Base-by-base conservation (phyloP, 495 filamentous ascomycete genomes). In the Tuber aestivum region DNA sequence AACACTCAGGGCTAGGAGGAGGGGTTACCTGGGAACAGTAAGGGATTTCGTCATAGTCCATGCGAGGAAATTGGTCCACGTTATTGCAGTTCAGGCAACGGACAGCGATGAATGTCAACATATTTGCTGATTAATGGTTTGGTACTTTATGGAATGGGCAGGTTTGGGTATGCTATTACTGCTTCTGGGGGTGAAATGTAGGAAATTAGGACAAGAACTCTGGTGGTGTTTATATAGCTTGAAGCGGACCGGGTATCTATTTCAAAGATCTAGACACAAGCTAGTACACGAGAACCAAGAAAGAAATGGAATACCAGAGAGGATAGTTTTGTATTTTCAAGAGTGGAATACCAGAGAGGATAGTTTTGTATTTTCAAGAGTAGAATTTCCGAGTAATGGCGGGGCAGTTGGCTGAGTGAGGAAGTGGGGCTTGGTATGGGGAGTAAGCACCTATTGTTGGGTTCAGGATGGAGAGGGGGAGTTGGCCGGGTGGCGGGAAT, bases 61-160 rank as follows among this genome's bases (percentile, higher is more conserved):
- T 69, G 10, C 80, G 72, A 3, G 80, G 80, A 44, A 82, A 79
- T 40, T 82, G 73, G 50, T 82, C 80, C 70, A 82, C 69, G 45
- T 82, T 82, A 38, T 81, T 79, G 76, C 80, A 82, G 77, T 77
- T 77, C 27, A 82, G 71, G 41, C 80, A 82, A 42, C 80, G 80
- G 48, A 82, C 74, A 40, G 80, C 77, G 69, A 82, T 40, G 45
- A 81, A 82, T 45, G 77, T 69, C 79, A 82, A 82, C 78, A 79
- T 79, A 75, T 73, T 75, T 21, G 61, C 56, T 65, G 75, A 44
- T 76, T 70, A 72, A 73, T 72, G 40, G 72, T 71, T 42, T 32
- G 42, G 41, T 69, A 68, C 61, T n/a, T 38, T 32, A 61, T 76
- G 41, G 23, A 14, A 56, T 72, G 41, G 21, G 41, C 18, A n/a